Evolutionary conservation across 192 early-diverging fungal species (phyloP).

Genomic region (Coemansia sp.): DNA sequence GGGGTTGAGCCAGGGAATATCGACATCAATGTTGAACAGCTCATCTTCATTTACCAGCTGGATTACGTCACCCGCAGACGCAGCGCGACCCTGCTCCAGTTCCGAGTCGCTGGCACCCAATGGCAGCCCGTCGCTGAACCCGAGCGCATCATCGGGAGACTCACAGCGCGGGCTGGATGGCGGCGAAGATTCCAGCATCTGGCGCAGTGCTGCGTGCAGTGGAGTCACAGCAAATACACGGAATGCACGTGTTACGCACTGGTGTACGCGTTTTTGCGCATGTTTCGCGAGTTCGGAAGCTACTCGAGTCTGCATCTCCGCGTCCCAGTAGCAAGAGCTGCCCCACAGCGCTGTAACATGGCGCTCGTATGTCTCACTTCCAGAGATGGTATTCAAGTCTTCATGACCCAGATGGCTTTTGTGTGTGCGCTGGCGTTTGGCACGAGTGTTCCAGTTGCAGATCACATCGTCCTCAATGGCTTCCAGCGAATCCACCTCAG

Average conservation of each 20-base stretch:
- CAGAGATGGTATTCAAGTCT: neutral
- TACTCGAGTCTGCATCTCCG: neutral
- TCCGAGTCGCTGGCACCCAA: constrained; percentile 13
- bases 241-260: neutral
- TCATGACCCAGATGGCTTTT: neutral
- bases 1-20: constrained; percentile 48
- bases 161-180: neutral
- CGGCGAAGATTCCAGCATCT: neutral
- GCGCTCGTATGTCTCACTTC: neutral
- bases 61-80: neutral
- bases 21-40: constrained; percentile 16
- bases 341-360: constrained; percentile 26
- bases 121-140: neutral
- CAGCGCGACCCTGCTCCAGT: constrained; percentile 36
- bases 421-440: constrained; percentile 2
- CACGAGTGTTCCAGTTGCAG: neutral
- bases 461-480: constrained; percentile 10
- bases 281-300: neutral
- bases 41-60: constrained; percentile 1
- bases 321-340: constrained; percentile 29
- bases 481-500: constrained; percentile 3
- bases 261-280: neutral
- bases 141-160: neutral
- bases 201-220: neutral
- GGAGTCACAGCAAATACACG: neutral